Percentiles rank a stretch among this genome's conserved stretches.
phyloP scores from a whole-genome alignment of 768 basidiomycete species.

The Rubroboletus pulcherrimus region DNA sequence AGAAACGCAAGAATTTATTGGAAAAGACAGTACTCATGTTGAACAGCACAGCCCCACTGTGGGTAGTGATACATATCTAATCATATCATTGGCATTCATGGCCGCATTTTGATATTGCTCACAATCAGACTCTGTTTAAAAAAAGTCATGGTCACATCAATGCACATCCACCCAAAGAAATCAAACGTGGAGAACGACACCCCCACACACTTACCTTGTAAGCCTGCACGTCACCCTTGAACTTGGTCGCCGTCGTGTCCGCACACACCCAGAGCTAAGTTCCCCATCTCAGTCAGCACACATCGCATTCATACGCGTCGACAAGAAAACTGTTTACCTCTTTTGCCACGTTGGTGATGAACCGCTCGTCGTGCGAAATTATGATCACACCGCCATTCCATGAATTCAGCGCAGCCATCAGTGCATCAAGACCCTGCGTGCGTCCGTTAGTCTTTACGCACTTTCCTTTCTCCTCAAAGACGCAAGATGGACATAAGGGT shows the following conservation, averaged over 20 bases:
- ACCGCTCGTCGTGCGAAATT: conserved; percentile 94
- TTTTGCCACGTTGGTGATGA: conserved; percentile 85
- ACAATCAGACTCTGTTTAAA: conserved; percentile 66
- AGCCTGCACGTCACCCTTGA: conserved; percentile 83
- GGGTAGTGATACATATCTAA: no score
- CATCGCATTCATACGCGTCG: background rate
- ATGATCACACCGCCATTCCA: conserved; percentile 94
- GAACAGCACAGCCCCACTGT: no score
- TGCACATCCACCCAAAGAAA: background rate
- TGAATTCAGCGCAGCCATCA: conserved; percentile 74
- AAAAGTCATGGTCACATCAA: conserved; percentile 3
- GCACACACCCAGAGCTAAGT: conserved; percentile 89
- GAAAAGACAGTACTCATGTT: no score
- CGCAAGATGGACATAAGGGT: background rate
- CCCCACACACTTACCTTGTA: conserved; percentile 65
- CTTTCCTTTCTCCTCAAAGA: background rate
- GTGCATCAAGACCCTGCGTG: conserved; percentile 82
- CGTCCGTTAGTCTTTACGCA: background rate
- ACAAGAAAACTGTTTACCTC: conserved; percentile 45
- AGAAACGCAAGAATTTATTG: no score
- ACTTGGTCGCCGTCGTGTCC: conserved; percentile 76
- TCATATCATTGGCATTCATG: conserved; percentile 19
- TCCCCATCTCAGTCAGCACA: conserved; percentile 4
- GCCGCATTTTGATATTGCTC: conserved; percentile 61
- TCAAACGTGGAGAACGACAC: background rate